A percentile compares a stretch with the other conserved stretches of the same genome.
These are phyloP conservation scores for Rubia occidens DNA, from an alignment of 305 asterid species.

Conservation along the genomic window DNA sequence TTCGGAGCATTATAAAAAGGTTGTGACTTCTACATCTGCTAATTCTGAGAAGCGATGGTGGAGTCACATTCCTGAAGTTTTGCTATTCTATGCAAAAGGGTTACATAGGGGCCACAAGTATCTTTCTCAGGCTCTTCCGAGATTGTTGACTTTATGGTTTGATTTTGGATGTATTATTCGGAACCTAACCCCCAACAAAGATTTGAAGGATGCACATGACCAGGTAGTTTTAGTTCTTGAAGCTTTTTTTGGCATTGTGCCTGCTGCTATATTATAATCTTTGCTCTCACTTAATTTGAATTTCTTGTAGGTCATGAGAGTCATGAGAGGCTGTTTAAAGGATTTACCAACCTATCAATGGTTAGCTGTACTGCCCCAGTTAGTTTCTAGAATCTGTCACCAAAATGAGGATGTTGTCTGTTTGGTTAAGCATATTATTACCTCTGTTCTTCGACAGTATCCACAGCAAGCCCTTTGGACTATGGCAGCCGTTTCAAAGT, in stretches of 20 bases:
- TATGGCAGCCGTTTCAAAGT: constrained; percentile 97
- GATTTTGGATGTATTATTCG: constrained; percentile 70
- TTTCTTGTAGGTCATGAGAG: constrained; percentile 55
- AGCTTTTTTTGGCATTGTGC: constrained; percentile 11
- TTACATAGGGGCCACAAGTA: constrained; percentile 90
- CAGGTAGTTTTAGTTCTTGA: constrained; percentile 46
- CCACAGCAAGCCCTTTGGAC: constrained; percentile 99
- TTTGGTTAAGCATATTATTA: constrained; percentile 73
- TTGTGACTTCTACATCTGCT: constrained; percentile 37
- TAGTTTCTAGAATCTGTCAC: constrained; percentile 98
- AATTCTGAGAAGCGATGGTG: constrained; percentile 77
- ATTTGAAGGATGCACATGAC: constrained; percentile 48
- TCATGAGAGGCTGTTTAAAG: constrained; percentile 87
- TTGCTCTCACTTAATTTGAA: constrained; percentile 4
- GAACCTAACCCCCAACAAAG: constrained; percentile 46
- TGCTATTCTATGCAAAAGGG: constrained; percentile 83
- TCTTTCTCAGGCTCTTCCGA: constrained; percentile 97
- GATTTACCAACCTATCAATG: constrained; percentile 95
- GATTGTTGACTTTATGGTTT: constrained; percentile 90
- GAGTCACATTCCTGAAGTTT: constrained; percentile 79
- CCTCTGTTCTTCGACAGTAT: constrained; percentile 73
- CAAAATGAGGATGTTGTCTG: constrained; percentile 82
- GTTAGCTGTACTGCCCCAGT: constrained; percentile 90
- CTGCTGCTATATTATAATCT: not conserved
- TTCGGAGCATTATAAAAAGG: constrained; percentile 39